Conservation (phyloP, 2,329 filamentous ascomycete genomes). For the Trichoderma atroviride region DNA sequence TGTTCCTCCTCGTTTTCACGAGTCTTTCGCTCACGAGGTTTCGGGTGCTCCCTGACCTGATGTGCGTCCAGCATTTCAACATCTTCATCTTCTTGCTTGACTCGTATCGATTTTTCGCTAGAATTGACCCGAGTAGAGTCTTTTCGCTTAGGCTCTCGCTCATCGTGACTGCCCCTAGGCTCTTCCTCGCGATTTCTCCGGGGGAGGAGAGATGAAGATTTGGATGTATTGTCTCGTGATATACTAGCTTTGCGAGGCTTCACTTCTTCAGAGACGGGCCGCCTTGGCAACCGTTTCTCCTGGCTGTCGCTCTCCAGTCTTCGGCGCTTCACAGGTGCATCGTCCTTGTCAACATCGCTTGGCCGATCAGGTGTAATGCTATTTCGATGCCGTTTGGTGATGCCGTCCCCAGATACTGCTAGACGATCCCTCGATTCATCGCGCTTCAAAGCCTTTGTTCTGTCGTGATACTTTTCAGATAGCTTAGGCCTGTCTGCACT, state of each 20-base stretch:
- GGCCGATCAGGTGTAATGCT: slow-evolving; percentile 61
- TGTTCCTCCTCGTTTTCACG: slow-evolving; percentile 41
- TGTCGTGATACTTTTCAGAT: slow-evolving; percentile 61
- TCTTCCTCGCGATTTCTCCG: slow-evolving; percentile 50
- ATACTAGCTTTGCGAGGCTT: slow-evolving; percentile 47
- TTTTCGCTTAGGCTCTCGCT: slow-evolving; percentile 43
- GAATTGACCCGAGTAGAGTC: slow-evolving; percentile 46
- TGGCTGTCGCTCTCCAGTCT: slow-evolving; percentile 58
- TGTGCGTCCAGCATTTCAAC: slow-evolving; percentile 58
- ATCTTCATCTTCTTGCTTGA: slow-evolving; percentile 60
- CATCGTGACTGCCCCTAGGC: slow-evolving; percentile 42
- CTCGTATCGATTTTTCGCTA: slow-evolving; percentile 55
- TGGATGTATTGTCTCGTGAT: slow-evolving; percentile 45
- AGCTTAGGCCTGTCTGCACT: slow-evolving; percentile 49
- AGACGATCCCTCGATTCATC: slow-evolving; percentile 62
- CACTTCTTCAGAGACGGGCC: slow-evolving; percentile 50
- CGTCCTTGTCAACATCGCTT: slow-evolving; percentile 58
- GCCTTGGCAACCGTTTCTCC: slow-evolving; percentile 50
- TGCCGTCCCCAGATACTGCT: slow-evolving; percentile 53
- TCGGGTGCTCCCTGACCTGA: slow-evolving; percentile 35
- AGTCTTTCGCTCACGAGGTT: slow-evolving; percentile 41
- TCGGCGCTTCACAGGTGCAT: slow-evolving; percentile 57
- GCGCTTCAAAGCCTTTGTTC: slow-evolving; percentile 62
- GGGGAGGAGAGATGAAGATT: slow-evolving; percentile 38
- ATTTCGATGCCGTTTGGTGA: slow-evolving; percentile 60